Percentiles rank a stretch among this genome's conserved stretches.
Conservation (phyloP, 495 filamentous ascomycete genomes). For the Penicilliopsis zonata region DNA sequence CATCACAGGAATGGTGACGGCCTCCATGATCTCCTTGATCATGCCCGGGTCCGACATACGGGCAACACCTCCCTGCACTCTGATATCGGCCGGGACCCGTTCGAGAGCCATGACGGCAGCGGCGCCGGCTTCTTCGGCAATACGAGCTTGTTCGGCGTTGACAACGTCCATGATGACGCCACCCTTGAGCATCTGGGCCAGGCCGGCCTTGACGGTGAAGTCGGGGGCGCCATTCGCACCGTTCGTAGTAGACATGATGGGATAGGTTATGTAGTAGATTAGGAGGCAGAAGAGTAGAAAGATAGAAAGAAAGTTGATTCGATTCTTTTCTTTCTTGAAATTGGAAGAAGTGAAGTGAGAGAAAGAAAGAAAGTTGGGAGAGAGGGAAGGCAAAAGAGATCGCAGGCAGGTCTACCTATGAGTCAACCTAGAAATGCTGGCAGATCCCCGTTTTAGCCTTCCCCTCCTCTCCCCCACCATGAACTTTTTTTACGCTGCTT, state of each 20-base stretch:
- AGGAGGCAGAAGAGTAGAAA: not conserved
- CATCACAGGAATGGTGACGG: constrained; percentile 99
- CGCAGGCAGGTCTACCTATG: constrained; percentile 2
- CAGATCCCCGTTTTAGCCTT: not conserved
- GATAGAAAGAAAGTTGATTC: constrained; percentile 3
- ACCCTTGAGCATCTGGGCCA: constrained; percentile 96
- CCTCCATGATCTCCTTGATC: constrained; percentile 92
- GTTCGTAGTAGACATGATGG: constrained; percentile 27
- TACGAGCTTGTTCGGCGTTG: constrained; percentile 85
- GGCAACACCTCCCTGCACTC: constrained; percentile 81
- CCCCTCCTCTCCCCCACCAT: not conserved
- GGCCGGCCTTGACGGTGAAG: constrained; percentile 80
- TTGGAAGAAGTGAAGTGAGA: not conserved
- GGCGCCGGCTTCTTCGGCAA: constrained; percentile 94
- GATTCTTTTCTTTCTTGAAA: too few species aligned
- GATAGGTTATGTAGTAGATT: not conserved
- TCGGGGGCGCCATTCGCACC: constrained; percentile 18
- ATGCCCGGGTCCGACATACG: constrained; percentile 93
- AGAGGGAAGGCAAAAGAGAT: constrained; percentile 1
- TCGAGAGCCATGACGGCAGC: constrained; percentile 97
- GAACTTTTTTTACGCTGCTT: not conserved
- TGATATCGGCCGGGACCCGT: constrained; percentile 94
- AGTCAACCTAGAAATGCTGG: constrained; percentile 1
- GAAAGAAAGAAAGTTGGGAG: not conserved
- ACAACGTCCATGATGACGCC: constrained; percentile 99